Base-by-base conservation (phyloP, 768 basidiomycete species). In the Phlegmacium glaucopus region DNA sequence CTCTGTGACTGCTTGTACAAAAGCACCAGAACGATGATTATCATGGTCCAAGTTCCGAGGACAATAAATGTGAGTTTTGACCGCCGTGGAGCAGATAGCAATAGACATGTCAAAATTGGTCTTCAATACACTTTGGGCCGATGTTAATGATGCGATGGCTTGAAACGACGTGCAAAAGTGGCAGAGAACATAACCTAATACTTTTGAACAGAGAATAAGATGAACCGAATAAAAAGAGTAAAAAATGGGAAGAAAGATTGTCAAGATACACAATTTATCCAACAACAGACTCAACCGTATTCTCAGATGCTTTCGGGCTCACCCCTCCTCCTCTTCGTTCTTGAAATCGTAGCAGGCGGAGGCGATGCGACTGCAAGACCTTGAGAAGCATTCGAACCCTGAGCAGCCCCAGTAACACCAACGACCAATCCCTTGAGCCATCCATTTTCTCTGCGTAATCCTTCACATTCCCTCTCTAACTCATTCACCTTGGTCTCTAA, bases 361-460 rank as follows among this genome's bases (percentile, higher is more conserved):
- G 63, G 52, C 10, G 62, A 36, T 27, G 60, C 17, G 38, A 57
- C 58, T 32, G 52, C 52, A 9, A 60, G 49, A 27, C 53, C 54
- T 27, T 58, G 57, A 35, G 51, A 48, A 12, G 60, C 62, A 17
- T 58, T 53, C 2, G 72, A 68, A 13, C 60, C 70, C 50, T 75
- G 73, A 22, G 73, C 82, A 29, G 79, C 87, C 16, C 88, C 87
- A 1, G 90, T 91, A 10, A 91, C 87, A 25, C 89, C 88, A 3
- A 94, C 90, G 6, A 95, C 90, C 11, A 95, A 68, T 0, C 91
- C 89, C 68, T 93, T 90, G 54, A 95, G 64, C 91, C 92, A 95
- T 1, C 88, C 87, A 58, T 96, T 96, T 71, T 96, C 93, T 48
- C 89, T 76, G 40, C 90, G 75, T 42, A 94, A 73, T 0, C 80